A percentile compares a stretch with the other conserved stretches of the same genome.
These are phyloP conservation scores for Alternaria triticimaculans DNA, from an alignment of 2,329 filamentous ascomycete species.

Conservation along the genomic window DNA sequence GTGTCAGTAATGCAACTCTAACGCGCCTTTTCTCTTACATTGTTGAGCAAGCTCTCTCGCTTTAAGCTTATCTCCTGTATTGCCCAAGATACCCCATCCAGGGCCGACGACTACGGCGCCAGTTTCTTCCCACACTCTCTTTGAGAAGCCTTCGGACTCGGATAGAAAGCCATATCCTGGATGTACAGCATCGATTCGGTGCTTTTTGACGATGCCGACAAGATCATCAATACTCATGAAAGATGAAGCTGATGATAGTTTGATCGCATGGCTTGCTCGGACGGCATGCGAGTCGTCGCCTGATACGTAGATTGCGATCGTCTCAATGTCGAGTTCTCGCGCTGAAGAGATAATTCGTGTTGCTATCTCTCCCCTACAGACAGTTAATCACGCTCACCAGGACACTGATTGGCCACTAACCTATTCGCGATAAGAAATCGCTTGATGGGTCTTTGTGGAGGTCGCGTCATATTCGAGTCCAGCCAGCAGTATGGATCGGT, in stretches of 20 bases:
- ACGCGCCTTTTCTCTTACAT: constrained; percentile 41
- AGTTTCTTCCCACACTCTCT: constrained; percentile 58
- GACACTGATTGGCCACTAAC: constrained; percentile 33
- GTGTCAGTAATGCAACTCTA: background rate
- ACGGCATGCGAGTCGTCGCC: constrained; percentile 63
- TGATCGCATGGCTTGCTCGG: constrained; percentile 59
- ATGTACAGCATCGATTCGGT: constrained; percentile 63
- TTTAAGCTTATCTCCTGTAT: constrained; percentile 63
- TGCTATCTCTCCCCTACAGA: constrained; percentile 67
- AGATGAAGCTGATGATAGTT: constrained; percentile 57
- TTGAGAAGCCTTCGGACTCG: constrained; percentile 60
- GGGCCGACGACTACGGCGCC: constrained; percentile 61
- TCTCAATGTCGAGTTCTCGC: constrained; percentile 64
- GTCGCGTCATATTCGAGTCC: constrained; percentile 26
- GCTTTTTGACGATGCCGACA: constrained; percentile 55
- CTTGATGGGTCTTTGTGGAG: constrained; percentile 50
- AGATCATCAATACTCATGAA: constrained; percentile 62
- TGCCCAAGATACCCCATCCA: constrained; percentile 62
- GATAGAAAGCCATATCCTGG: constrained; percentile 70
- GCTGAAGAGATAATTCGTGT: constrained; percentile 65
- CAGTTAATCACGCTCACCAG: background rate
- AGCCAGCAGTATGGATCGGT: background rate
- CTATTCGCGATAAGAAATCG: constrained; percentile 63
- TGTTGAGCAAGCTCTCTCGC: constrained; percentile 59
- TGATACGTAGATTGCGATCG: constrained; percentile 62